These are phyloP conservation scores for Begonia peltatifolia DNA, from an alignment of 306 rosid species.

Conservation along the genomic window DNA sequence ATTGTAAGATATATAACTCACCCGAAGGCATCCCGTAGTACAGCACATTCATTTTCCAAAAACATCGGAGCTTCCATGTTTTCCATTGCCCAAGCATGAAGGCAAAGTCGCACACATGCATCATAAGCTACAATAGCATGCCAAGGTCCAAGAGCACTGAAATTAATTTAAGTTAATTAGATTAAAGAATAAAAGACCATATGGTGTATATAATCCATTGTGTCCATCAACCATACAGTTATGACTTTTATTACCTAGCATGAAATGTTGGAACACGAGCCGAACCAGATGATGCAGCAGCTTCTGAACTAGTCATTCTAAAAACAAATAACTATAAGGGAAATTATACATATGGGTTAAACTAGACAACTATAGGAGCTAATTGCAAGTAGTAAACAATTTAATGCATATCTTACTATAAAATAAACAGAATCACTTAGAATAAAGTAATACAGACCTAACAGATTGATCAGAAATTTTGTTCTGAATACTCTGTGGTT, in stretches of 20 bases:
- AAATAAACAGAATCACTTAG: too few species aligned
- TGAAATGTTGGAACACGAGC: slow-evolving; percentile 85
- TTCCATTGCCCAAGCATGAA: slow-evolving; percentile 99
- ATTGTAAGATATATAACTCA: slow-evolving; percentile 2
- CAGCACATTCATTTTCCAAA: slow-evolving; percentile 84
- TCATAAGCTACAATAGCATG: slow-evolving; percentile 83
- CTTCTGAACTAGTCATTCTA: slow-evolving; percentile 57
- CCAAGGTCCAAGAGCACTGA: slow-evolving; percentile 97
- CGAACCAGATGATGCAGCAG: slow-evolving; percentile 39
- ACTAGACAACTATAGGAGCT: too few species aligned
- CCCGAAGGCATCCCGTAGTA: slow-evolving; percentile 81
- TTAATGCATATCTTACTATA: too few species aligned
- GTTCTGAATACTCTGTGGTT: slow-evolving; percentile 16
- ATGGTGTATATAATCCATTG: too few species aligned
- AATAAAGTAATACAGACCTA: slow-evolving; percentile 32
- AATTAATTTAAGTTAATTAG: slow-evolving; percentile 13
- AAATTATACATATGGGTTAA: too few species aligned
- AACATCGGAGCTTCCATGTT: slow-evolving; percentile 98
- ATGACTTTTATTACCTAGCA: slow-evolving; percentile 57
- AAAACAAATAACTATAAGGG: slow-evolving; percentile 8
- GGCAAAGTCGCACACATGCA: slow-evolving; percentile 94
- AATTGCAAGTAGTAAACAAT: too few species aligned
- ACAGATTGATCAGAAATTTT: slow-evolving; percentile 35
- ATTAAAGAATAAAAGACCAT: too few species aligned
- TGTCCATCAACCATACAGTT: too few species aligned